Percentiles rank a stretch among this genome's conserved stretches.
phyloP scores from a whole-genome alignment of 2,329 filamentous ascomycete genomes.

The Didymosphaeria variabile region DNA sequence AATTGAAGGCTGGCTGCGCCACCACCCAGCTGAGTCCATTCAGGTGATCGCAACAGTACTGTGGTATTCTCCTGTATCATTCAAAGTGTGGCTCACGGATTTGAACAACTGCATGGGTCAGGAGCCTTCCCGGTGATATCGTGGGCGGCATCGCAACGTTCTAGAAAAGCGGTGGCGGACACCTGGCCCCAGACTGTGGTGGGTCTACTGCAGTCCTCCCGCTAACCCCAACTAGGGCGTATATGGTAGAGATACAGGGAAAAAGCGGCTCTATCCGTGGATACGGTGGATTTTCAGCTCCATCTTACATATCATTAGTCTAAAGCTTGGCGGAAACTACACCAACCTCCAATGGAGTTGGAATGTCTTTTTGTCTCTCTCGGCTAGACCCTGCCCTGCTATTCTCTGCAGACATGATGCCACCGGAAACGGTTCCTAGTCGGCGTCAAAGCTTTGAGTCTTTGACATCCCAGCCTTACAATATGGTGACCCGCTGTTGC shows the following conservation, averaged over 20 bases:
- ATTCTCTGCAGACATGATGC: constrained; percentile 20
- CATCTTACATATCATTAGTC: constrained; percentile 16
- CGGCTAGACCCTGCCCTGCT: constrained; percentile 14
- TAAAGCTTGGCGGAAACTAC: background rate
- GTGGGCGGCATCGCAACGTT: background rate
- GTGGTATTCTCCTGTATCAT: constrained; percentile 14
- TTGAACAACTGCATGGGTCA: background rate
- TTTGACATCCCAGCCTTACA: constrained; percentile 21
- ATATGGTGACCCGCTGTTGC: constrained; percentile 4
- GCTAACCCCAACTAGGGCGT: constrained; percentile 23
- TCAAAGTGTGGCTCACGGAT: constrained; percentile 12
- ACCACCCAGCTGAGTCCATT: constrained; percentile 6
- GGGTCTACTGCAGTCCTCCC: constrained; percentile 5
- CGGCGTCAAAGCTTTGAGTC: constrained; percentile 16
- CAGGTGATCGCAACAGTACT: background rate
- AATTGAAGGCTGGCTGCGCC: constrained; percentile 15
- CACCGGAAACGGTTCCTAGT: constrained; percentile 8
- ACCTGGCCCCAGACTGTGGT: background rate
- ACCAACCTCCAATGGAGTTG: constrained; percentile 12
- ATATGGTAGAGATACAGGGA: constrained; percentile 17
- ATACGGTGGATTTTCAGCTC: constrained; percentile 24
- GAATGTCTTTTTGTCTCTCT: constrained; percentile 5
- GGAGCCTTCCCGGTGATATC: background rate
- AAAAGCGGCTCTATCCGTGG: constrained; percentile 8
- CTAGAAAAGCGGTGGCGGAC: constrained; percentile 5